A percentile compares a stretch with the other conserved stretches of the same genome.
These are phyloP conservation scores for Penicillium sp. DNA, from an alignment of 2,329 filamentous ascomycete genomes.

Conservation along the genomic window DNA sequence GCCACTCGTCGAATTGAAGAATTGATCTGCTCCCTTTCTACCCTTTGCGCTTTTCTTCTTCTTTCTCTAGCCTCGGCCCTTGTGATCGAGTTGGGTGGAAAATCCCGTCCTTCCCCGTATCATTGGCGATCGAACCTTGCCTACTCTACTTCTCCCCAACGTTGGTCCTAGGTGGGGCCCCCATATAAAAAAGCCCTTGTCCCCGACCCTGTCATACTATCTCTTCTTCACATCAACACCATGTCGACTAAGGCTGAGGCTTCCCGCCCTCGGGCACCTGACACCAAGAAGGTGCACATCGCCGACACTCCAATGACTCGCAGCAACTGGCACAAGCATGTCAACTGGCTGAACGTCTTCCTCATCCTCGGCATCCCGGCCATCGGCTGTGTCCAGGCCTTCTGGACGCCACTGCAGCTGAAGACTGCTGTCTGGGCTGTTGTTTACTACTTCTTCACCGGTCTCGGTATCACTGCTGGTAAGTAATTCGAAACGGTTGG, in stretches of 20 bases:
- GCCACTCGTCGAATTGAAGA: conserved; percentile 13
- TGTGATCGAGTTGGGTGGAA: conserved; percentile 19
- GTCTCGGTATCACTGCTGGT: conserved; percentile 77
- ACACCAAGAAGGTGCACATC: conserved; percentile 76
- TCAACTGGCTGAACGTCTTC: conserved; percentile 88
- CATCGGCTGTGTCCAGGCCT: conserved; percentile 68
- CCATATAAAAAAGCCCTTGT: conserved; percentile 20
- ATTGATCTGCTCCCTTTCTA: conserved; percentile 8
- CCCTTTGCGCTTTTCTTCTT: neutral
- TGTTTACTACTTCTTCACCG: conserved; percentile 78
- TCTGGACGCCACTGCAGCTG: conserved; percentile 72
- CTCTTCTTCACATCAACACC: conserved; percentile 19
- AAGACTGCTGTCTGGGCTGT: conserved; percentile 74
- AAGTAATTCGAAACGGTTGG: conserved; percentile 31
- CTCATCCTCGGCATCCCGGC: conserved; percentile 78
- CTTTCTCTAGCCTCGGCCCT: conserved; percentile 25
- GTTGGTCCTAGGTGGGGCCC: conserved; percentile 25
- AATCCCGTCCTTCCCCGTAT: conserved; percentile 17
- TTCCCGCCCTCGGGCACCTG: conserved; percentile 32
- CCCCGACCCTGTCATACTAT: conserved; percentile 7
- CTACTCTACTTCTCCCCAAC: conserved; percentile 22
- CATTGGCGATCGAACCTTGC: conserved; percentile 23
- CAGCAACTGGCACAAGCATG: conserved; percentile 84
- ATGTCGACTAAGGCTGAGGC: conserved; percentile 40
- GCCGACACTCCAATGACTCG: conserved; percentile 76